Percentiles rank a stretch among this genome's conserved stretches.
Evolutionary conservation across 1,284 basidiomycete genomes (phyloP).

Genomic region (Retiboletus fuscus): DNA sequence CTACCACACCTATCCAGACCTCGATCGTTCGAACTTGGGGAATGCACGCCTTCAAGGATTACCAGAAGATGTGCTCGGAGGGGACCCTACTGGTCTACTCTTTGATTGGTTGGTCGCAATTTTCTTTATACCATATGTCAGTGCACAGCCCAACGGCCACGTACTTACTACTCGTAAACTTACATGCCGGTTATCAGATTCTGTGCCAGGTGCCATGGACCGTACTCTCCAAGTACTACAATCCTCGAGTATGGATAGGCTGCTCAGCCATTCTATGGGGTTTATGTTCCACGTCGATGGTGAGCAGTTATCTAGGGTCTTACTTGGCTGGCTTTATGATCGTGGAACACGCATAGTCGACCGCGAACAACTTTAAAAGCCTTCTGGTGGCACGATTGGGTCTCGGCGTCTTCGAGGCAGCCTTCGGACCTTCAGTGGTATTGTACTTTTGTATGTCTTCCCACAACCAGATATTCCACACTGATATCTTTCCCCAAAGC

Average conservation of each 20-base stretch:
- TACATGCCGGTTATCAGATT: slow-evolving; percentile 58
- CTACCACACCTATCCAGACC: slow-evolving; percentile 55
- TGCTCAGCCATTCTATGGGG: slow-evolving; percentile 78
- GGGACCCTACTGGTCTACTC: slow-evolving; percentile 71
- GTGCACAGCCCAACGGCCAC: slow-evolving; percentile 38
- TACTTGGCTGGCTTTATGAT: neutral
- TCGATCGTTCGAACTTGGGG: slow-evolving; percentile 80
- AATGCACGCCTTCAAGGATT: slow-evolving; percentile 81
- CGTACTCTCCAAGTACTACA: slow-evolving; percentile 72
- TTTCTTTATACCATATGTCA: slow-evolving; percentile 81
- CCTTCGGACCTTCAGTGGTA: slow-evolving; percentile 60
- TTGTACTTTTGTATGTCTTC: slow-evolving; percentile 73
- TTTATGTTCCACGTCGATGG: slow-evolving; percentile 75
- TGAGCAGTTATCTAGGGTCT: slow-evolving; percentile 41
- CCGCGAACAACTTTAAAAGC: slow-evolving; percentile 66
- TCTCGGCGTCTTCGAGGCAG: slow-evolving; percentile 78
- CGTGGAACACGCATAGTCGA: slow-evolving; percentile 57
- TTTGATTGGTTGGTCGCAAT: slow-evolving; percentile 82
- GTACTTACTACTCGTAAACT: slow-evolving; percentile 4
- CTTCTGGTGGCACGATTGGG: slow-evolving; percentile 70
- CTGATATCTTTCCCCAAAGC: slow-evolving; percentile 54
- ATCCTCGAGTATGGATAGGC: slow-evolving; percentile 75
- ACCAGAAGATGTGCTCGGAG: slow-evolving; percentile 69
- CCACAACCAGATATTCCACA: neutral
- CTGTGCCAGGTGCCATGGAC: slow-evolving; percentile 78